Conservation (phyloP, 257 asterid genomes). For the Nemophila menziesii region DNA sequence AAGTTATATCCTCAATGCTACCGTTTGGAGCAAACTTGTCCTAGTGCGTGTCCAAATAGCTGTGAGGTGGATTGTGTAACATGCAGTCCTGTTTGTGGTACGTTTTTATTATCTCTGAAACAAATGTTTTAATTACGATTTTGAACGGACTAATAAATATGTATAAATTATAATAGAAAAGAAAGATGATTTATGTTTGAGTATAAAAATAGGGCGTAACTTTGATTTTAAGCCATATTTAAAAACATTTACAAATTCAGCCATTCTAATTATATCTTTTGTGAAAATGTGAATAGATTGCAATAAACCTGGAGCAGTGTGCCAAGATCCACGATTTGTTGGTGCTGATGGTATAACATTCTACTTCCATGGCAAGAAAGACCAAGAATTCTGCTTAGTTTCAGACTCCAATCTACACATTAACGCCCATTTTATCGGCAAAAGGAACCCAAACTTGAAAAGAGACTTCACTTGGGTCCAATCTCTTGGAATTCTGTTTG, state of each 20-base stretch:
- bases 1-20: conserved; percentile 14
- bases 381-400: conserved; percentile 53
- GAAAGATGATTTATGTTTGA: too few species aligned
- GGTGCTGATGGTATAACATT: conserved; percentile 81
- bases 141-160: background rate
- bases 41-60: conserved; percentile 12
- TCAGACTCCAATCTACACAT: conserved; percentile 63
- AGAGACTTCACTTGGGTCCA: conserved; percentile 90
- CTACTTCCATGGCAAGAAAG: conserved; percentile 82
- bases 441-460: conserved; percentile 48
- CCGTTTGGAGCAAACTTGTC: conserved; percentile 17
- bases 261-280: too few species aligned
- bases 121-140: background rate
- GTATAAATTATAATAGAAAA: too few species aligned
- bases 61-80: conserved; percentile 24
- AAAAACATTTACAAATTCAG: too few species aligned
- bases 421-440: conserved; percentile 79
- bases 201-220: too few species aligned
- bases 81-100: conserved; percentile 42
- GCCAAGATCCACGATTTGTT: conserved; percentile 74
- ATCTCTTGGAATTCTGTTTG: conserved; percentile 70
- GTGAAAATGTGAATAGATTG: conserved; percentile 35
- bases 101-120: conserved; percentile 6
- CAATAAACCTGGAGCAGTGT: conserved; percentile 71
- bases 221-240: too few species aligned